A percentile compares a stretch with the other conserved stretches of the same genome.
These are phyloP conservation scores for Phytopythium aichiense DNA, from an alignment of 352 stramenopile species.

Conservation along the genomic window DNA sequence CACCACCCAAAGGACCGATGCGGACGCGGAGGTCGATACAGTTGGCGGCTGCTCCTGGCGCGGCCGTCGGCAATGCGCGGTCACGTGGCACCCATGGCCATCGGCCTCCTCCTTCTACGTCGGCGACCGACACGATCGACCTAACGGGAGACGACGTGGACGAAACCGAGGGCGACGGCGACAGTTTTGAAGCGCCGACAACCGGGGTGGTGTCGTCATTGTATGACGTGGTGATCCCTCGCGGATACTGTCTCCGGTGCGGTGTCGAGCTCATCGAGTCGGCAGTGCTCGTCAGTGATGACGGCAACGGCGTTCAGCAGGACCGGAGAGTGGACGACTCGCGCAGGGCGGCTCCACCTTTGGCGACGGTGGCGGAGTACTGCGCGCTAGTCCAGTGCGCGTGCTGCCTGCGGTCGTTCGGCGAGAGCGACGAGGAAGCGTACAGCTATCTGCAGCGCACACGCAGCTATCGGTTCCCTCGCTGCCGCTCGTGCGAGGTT, in stretches of 20 bases:
- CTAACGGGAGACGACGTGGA: not conserved
- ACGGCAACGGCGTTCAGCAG: not conserved
- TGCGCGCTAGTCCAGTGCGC: not conserved
- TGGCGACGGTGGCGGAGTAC: not conserved
- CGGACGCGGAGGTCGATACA: no score
- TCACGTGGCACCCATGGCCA: no score
- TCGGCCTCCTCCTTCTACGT: no score
- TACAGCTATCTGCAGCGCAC: not conserved
- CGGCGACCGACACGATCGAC: not conserved
- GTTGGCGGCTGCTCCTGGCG: no score
- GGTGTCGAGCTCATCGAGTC: not conserved
- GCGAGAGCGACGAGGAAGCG: not conserved
- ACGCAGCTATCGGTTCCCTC: not conserved
- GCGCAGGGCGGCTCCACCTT: not conserved
- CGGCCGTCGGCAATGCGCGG: no score
- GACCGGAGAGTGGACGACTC: not conserved
- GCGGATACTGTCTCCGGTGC: not conserved
- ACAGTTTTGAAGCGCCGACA: not conserved
- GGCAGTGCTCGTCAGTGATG: not conserved
- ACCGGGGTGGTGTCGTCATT: not conserved
- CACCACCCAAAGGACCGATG: no score
- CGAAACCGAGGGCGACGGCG: not conserved
- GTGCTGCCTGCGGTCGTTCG: constrained; percentile 1
- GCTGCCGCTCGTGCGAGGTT: not conserved
- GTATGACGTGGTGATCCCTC: not conserved